Evolutionary conservation across 2,329 filamentous ascomycete genomes (phyloP).

Genomic region (Chalara sp.): DNA sequence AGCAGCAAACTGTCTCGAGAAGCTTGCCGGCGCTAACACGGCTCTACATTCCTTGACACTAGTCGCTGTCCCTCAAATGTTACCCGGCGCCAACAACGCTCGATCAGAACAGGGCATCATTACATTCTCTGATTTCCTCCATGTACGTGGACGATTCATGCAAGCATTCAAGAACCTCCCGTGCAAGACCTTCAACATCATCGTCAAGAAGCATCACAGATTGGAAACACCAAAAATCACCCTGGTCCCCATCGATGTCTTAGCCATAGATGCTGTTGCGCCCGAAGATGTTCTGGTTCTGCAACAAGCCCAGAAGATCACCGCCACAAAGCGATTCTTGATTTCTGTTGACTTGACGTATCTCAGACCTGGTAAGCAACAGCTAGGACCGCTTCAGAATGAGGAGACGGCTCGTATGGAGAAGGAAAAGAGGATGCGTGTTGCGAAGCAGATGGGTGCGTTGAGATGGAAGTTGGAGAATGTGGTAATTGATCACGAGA

Average conservation of each 20-base stretch:
- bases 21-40: slow-evolving; percentile 10
- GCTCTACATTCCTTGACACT: slow-evolving; percentile 18
- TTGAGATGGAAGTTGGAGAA: slow-evolving; percentile 17
- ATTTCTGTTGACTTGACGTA: slow-evolving; percentile 12
- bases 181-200: slow-evolving; percentile 17
- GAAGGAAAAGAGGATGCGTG: neutral
- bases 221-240: neutral
- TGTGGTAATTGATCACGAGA: slow-evolving; percentile 14
- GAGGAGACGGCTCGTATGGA: slow-evolving; percentile 4
- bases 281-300: neutral
- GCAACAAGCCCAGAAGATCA: neutral
- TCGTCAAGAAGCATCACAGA: slow-evolving; percentile 15
- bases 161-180: slow-evolving; percentile 11
- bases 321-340: neutral
- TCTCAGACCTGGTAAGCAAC: neutral
- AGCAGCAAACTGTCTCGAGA: slow-evolving; percentile 10
- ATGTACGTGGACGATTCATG: slow-evolving; percentile 13
- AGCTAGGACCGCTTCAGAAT: slow-evolving; percentile 1
- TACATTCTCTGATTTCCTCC: slow-evolving; percentile 21
- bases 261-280: neutral
- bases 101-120: slow-evolving; percentile 11
- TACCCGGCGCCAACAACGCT: slow-evolving; percentile 9
- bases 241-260: neutral
- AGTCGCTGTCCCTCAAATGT: slow-evolving; percentile 9
- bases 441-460: slow-evolving; percentile 10